phyloP scores from a whole-genome alignment of 352 stramenopile species.

The Globisporangium uncinulatum region DNA sequence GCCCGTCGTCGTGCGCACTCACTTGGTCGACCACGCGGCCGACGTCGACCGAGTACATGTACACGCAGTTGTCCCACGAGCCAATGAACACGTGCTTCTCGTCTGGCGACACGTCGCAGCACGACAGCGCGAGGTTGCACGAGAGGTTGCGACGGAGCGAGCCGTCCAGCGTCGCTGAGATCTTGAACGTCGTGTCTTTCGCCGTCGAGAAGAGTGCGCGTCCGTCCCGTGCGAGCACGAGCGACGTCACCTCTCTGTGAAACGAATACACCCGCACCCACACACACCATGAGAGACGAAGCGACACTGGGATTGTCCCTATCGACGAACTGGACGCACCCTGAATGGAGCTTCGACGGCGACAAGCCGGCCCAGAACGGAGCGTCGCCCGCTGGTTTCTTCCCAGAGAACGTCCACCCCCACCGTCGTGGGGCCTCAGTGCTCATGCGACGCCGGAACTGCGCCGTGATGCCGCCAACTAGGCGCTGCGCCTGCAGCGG shows the following conservation, averaged over 20 bases:
- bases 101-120: constrained; percentile 63
- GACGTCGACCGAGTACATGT: constrained; percentile 62
- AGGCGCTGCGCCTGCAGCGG: constrained; percentile 70
- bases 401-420: constrained; percentile 64
- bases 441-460: constrained; percentile 71
- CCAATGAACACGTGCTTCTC: constrained; percentile 56
- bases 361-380: constrained; percentile 62
- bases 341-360: constrained; percentile 60
- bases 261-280: constrained; percentile 26
- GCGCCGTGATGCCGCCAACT: constrained; percentile 69
- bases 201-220: constrained; percentile 51
- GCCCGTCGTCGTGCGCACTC: constrained; percentile 55
- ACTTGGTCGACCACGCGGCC: constrained; percentile 54
- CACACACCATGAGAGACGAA: constrained; percentile 24
- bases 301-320: constrained; percentile 11
- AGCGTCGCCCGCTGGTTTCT: constrained; percentile 26
- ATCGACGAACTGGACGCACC: constrained; percentile 30
- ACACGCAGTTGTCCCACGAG: constrained; percentile 70
- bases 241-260: constrained; percentile 65
- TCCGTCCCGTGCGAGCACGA: constrained; percentile 48
- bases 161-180: constrained; percentile 29
- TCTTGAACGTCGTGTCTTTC: constrained; percentile 63
- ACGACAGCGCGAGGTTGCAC: constrained; percentile 41
- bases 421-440: constrained; percentile 54
- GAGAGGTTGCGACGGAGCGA: constrained; percentile 23